Evolutionary conservation across 2,329 filamentous ascomycete genomes (phyloP).

Genomic region (Colletotrichum sp.): DNA sequence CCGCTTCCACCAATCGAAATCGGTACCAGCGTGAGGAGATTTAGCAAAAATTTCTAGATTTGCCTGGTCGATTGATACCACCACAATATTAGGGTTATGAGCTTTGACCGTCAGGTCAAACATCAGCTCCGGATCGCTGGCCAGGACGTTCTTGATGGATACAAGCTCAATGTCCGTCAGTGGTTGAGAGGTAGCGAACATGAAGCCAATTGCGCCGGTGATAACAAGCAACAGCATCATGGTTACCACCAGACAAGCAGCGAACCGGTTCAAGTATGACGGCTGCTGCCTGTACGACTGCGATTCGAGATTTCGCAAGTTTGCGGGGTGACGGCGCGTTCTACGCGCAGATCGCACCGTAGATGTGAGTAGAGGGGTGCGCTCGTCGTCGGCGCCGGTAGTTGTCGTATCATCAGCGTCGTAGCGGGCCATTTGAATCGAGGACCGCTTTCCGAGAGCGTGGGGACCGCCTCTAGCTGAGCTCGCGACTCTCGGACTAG

Average conservation of each 20-base stretch:
- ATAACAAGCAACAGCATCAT: constrained; percentile 82
- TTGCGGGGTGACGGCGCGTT: constrained; percentile 59
- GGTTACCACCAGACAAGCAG: constrained; percentile 86
- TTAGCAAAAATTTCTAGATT: constrained; percentile 95
- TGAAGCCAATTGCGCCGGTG: constrained; percentile 85
- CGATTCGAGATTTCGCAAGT: constrained; percentile 74
- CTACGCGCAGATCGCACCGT: constrained; percentile 65
- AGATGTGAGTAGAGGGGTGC: constrained; percentile 75
- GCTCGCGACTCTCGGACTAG: constrained; percentile 63
- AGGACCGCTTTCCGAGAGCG: constrained; percentile 50
- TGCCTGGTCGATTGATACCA: constrained; percentile 83
- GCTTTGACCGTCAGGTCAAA: constrained; percentile 88
- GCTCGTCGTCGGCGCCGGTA: constrained; percentile 82
- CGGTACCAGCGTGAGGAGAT: constrained; percentile 82
- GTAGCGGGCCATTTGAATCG: constrained; percentile 69
- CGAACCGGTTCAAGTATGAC: constrained; percentile 74
- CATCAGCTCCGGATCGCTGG: constrained; percentile 94
- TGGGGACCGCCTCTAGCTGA: constrained; percentile 27
- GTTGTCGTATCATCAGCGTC: constrained; percentile 69
- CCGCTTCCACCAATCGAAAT: constrained; percentile 64
- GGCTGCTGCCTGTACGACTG: constrained; percentile 69
- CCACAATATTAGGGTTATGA: constrained; percentile 90
- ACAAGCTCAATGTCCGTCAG: constrained; percentile 79
- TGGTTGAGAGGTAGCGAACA: constrained; percentile 90
- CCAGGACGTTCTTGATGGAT: constrained; percentile 87